Conservation (phyloP, 2,329 filamentous ascomycete species). For the Fusarium tricinctum region DNA sequence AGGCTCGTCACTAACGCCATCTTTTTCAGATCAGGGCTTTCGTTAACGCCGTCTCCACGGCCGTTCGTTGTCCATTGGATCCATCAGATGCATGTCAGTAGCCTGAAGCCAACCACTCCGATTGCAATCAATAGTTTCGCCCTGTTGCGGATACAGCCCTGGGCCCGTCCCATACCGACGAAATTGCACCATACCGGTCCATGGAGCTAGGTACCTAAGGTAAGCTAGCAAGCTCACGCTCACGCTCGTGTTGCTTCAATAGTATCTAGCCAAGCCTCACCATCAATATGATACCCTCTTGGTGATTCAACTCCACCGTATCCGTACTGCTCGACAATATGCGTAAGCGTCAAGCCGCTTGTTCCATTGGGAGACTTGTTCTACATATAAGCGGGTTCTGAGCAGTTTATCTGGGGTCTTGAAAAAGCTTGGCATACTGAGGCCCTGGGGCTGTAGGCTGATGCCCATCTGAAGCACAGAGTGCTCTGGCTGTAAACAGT, state of each 20-base stretch:
- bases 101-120: constrained; percentile 19
- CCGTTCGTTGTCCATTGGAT: constrained; percentile 17
- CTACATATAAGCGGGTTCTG: constrained; percentile 25
- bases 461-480: constrained; percentile 1
- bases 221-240: constrained; percentile 17
- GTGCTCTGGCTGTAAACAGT: neutral
- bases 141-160: constrained; percentile 8
- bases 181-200: constrained; percentile 30
- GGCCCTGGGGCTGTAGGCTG: constrained; percentile 10
- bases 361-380: constrained; percentile 4
- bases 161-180: constrained; percentile 13
- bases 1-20: constrained; percentile 43
- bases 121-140: constrained; percentile 37
- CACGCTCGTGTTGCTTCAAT: constrained; percentile 34
- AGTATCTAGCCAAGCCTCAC: constrained; percentile 38
- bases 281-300: constrained; percentile 25
- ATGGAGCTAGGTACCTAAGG: constrained; percentile 16
- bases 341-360: constrained; percentile 31
- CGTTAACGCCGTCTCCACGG: constrained; percentile 28
- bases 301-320: constrained; percentile 32
- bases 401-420: constrained; percentile 18
- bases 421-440: constrained; percentile 31
- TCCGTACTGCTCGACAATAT: constrained; percentile 20
- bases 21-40: constrained; percentile 26
- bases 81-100: constrained; percentile 17